Evolutionary conservation across 208 protist species (phyloP), one percentile per base, ranked within the genome.

Genomic region (Novymonas esmeraldas): DNA sequence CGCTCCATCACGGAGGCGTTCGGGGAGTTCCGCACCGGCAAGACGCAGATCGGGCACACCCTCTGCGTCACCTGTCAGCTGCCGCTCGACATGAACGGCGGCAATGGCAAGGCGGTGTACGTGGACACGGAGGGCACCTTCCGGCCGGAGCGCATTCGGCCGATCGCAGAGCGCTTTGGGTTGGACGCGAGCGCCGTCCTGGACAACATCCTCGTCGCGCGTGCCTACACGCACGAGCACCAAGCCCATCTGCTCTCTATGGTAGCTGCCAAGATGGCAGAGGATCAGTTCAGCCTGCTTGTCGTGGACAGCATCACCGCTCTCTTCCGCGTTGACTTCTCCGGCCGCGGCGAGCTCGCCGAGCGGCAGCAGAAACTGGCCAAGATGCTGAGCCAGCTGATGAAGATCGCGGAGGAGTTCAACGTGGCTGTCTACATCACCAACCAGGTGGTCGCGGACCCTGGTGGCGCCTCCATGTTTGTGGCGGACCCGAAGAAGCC

Each of bases 341-440:
- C 80, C 26, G 98, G 99, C 36, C 80, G 98, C 16, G 98, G 98
- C 6, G 98, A 99, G 77, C 87, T 99, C 13, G 89, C 98, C 10
- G 98, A 98, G 75, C 90, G 99, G 49, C 97, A 99, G 81, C 93
- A 97, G 78, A 97, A 97, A 66, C 89, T 98, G 34, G 89, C 74
- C 7, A 93, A 91, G 58, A 96, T 97, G 89, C 70, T 97, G 58
- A 95, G 86, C 64, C 78, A 89, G 36, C 81, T 99, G 7, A 97
- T 95, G 31, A 99, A 99, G 76, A 77, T 99, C 6, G 91, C 98
- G 4, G 98, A 99, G 76, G 98, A 99, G 83, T 99, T 98, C 78
- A 99, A 99, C 78, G 90, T 99, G 26, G 99, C 98, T 4, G 98
- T 99, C 14, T 99, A 99, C 73, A 99, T 99, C 64, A 99, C 98